Conservation (phyloP, 2,329 filamentous ascomycete genomes). For the Diplodia mutila region DNA sequence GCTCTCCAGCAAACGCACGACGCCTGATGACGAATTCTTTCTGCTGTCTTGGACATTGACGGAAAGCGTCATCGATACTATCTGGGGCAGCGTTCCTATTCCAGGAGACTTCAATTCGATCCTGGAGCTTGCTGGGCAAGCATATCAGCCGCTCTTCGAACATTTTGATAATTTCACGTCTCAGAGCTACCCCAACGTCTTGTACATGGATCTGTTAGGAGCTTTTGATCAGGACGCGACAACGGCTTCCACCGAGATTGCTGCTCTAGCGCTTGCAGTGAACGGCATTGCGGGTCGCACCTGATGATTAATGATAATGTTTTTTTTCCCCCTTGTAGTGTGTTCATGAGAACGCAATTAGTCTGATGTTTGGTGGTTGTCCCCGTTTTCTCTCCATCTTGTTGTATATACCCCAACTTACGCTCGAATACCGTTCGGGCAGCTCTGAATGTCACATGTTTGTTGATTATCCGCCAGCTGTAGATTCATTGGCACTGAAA, state of each 20-base stretch:
- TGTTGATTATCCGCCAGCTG: too few relatives aligned
- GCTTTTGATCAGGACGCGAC: constrained; percentile 35
- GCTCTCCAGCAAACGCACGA: constrained; percentile 37
- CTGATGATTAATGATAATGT: constrained; percentile 10
- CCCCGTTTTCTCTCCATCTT: neutral
- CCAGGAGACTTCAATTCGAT: constrained; percentile 36
- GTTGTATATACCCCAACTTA: constrained; percentile 8
- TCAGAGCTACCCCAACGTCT: constrained; percentile 41
- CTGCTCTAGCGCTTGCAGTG: constrained; percentile 41
- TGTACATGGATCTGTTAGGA: constrained; percentile 41
- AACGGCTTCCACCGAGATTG: constrained; percentile 35
- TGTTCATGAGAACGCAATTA: neutral
- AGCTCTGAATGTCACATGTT: neutral
- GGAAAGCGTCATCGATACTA: constrained; percentile 37
- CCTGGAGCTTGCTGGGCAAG: constrained; percentile 38
- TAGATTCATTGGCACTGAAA: neutral
- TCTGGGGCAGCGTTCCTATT: constrained; percentile 33
- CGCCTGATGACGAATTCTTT: constrained; percentile 40
- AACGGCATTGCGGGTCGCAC: constrained; percentile 29
- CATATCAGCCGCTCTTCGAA: constrained; percentile 39
- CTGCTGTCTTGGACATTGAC: constrained; percentile 44
- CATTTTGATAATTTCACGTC: constrained; percentile 42
- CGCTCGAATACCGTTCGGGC: neutral
- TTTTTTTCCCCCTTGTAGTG: neutral
- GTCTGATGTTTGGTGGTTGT: neutral